Evolutionary conservation across 306 rosid species (phyloP).

Genomic region (Datisca glomerata): DNA sequence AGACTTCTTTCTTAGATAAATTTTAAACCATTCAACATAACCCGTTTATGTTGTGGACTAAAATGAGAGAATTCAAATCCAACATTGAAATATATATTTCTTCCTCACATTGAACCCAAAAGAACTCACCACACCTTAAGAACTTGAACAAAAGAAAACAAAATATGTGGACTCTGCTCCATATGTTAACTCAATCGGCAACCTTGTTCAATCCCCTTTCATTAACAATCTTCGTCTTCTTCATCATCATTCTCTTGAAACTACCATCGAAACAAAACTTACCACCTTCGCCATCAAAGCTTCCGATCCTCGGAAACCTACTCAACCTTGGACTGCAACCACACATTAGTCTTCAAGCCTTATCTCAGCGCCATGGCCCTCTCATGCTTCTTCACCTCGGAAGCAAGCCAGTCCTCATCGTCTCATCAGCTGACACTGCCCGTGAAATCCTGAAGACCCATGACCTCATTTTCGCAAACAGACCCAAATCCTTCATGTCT

Average conservation of each 20-base stretch:
- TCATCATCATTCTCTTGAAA: constrained; percentile 12
- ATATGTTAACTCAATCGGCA: no score
- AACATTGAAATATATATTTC: no score
- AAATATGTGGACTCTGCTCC: no score
- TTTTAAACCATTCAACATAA: no score
- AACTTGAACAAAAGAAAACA: no score
- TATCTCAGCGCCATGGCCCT: constrained; percentile 13
- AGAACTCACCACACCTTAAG: no score
- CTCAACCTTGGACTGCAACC: constrained; percentile 15
- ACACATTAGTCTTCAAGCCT: constrained; percentile 7
- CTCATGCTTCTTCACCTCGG: constrained; percentile 25
- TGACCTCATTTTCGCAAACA: constrained; percentile 16
- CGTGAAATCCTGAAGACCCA: constrained; percentile 24
- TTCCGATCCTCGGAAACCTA: constrained; percentile 24
- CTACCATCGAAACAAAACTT: neutral
- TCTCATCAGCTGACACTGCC: constrained; percentile 16
- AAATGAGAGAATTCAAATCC: no score
- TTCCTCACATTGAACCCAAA: no score
- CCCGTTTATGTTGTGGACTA: no score
- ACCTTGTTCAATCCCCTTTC: no score
- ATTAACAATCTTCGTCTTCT: constrained; percentile 2
- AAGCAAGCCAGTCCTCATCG: constrained; percentile 9
- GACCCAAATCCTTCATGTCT: neutral
- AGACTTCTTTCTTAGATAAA: no score
- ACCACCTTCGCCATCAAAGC: constrained; percentile 19